Conservation (phyloP, 192 early-diverging fungal species). For the Backusella parvicylindrica region DNA sequence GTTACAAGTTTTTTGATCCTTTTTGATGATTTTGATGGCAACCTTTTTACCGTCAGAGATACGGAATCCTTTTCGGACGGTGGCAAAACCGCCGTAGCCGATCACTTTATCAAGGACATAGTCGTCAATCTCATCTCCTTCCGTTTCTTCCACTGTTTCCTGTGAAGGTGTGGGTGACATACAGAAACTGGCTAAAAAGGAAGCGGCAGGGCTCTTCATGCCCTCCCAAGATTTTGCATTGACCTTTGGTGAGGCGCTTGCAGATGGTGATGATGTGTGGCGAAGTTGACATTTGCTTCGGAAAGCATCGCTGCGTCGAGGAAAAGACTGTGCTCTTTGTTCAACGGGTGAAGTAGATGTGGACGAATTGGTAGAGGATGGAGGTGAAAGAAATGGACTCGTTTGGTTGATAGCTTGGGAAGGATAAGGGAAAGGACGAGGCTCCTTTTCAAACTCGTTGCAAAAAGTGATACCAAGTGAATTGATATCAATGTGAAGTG, state of each 20-base stretch:
- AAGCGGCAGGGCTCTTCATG: conserved; percentile 32
- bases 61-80: conserved; percentile 65
- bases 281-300: background rate
- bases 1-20: conserved; percentile 9
- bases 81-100: conserved; percentile 74
- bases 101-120: conserved; percentile 67
- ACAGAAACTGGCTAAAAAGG: conserved; percentile 33
- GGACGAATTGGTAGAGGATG: conserved; percentile 8
- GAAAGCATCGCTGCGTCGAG: background rate
- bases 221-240: conserved; percentile 29
- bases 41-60: conserved; percentile 45
- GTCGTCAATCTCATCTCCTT: conserved; percentile 73
- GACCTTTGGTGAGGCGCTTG: conserved; percentile 9
- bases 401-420: background rate
- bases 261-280: background rate
- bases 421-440: background rate
- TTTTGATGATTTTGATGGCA: conserved; percentile 72
- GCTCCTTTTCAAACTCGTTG: background rate
- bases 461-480: conserved; percentile 25
- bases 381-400: conserved; percentile 1
- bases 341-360: background rate
- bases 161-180: conserved; percentile 9
- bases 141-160: conserved; percentile 36
- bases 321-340: background rate
- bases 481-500: conserved; percentile 26